These are phyloP conservation scores for Colletotrichum theobromicola DNA, from an alignment of 2,329 filamentous ascomycete genomes.

Conservation along the genomic window DNA sequence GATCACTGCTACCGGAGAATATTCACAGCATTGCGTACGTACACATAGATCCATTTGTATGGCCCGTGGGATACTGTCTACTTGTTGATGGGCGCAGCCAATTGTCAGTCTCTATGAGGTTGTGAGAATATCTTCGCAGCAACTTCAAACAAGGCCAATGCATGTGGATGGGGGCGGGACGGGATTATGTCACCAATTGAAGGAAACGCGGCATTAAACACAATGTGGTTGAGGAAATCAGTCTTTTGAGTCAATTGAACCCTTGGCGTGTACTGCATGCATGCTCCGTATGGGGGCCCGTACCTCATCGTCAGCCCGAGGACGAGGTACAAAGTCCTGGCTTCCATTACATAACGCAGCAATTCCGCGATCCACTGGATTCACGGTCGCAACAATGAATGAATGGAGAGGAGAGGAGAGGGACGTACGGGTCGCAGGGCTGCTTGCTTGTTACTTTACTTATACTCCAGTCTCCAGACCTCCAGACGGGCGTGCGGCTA, in stretches of 20 bases:
- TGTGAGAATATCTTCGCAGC: background rate
- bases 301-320: background rate
- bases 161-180: background rate
- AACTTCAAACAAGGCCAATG: slow-evolving; percentile 4
- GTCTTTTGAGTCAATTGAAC: background rate
- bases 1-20: background rate
- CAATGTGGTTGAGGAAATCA: background rate
- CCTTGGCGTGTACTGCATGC: no score
- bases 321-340: background rate
- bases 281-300: background rate
- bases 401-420: background rate
- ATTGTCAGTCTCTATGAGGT: background rate
- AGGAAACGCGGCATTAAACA: slow-evolving; percentile 14
- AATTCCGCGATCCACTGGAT: background rate
- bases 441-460: background rate
- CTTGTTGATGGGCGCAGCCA: background rate
- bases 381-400: background rate
- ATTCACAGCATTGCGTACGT: background rate
- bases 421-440: background rate
- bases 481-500: slow-evolving; percentile 7
- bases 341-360: background rate
- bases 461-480: background rate
- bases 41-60: background rate
- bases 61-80: no score
- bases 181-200: slow-evolving; percentile 4